These are phyloP conservation scores for Yarrowia sp. DNA, from an alignment of 805 yeast species.

Conservation along the genomic window DNA sequence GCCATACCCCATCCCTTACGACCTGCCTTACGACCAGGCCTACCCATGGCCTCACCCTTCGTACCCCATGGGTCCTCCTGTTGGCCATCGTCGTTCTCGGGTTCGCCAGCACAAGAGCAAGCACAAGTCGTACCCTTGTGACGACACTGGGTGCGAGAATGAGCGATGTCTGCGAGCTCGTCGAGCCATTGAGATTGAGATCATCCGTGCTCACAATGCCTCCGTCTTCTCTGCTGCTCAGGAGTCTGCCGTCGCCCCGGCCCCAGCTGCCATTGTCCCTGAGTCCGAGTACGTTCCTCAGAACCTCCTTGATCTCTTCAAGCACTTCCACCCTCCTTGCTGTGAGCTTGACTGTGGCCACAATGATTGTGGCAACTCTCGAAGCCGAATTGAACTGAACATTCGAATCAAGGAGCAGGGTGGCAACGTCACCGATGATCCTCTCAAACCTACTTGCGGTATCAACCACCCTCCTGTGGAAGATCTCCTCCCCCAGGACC, in stretches of 20 bases:
- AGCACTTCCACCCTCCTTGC: conserved; percentile 33
- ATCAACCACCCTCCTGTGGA: conserved; percentile 23
- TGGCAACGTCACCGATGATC: conserved; percentile 11
- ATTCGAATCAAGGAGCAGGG: conserved; percentile 25
- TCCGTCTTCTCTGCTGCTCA: conserved; percentile 17
- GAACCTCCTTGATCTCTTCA: conserved; percentile 37
- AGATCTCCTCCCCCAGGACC: conserved; percentile 10
- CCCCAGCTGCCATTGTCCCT: conserved; percentile 3
- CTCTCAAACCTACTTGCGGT: conserved; percentile 17
- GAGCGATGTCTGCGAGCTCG: conserved; percentile 30
- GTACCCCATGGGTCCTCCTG: conserved; percentile 17
- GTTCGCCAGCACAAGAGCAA: conserved; percentile 5
- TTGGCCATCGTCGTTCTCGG: conserved; percentile 18
- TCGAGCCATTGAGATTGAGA: conserved; percentile 31
- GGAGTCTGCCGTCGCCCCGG: neutral
- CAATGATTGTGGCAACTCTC: conserved; percentile 9
- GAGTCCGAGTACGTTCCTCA: conserved; percentile 23
- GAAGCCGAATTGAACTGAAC: conserved; percentile 26
- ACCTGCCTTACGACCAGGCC: conserved; percentile 12
- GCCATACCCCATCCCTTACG: conserved; percentile 15
- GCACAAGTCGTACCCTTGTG: conserved; percentile 32
- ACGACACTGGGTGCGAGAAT: conserved; percentile 23
- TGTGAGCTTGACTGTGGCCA: conserved; percentile 26
- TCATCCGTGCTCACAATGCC: conserved; percentile 29
- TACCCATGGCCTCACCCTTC: conserved; percentile 30